These are phyloP conservation scores for Syzygium aromaticum DNA, from an alignment of 345 rosid species.

Conservation along the genomic window DNA sequence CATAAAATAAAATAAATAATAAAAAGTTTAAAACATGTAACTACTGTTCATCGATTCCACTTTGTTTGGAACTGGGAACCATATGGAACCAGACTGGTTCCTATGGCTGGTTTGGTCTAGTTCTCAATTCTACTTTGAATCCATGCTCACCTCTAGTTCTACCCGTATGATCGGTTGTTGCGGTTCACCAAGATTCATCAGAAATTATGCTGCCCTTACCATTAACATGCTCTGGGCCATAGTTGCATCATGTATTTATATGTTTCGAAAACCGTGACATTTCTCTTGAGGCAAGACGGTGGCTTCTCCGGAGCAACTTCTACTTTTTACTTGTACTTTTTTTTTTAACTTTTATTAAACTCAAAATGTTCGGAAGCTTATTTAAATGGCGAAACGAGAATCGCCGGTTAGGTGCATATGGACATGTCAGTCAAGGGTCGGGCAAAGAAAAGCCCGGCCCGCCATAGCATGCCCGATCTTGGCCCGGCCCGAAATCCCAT, in stretches of 20 bases:
- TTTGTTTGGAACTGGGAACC: no score
- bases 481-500: neutral
- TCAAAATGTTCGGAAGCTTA: neutral
- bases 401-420: neutral
- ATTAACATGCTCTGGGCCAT: neutral
- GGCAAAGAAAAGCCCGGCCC: neutral
- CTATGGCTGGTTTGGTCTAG: no score
- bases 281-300: neutral
- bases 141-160: no score
- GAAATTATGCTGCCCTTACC: neutral
- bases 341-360: neutral
- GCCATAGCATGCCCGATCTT: neutral
- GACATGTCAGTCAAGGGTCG: neutral
- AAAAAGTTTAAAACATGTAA: no score
- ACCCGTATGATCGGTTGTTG: neutral
- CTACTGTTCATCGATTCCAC: no score
- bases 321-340: neutral
- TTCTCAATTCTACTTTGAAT: no score
- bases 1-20: no score
- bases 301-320: accelerated
- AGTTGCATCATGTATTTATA: neutral
- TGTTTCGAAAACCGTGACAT: neutral
- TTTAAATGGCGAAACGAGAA: neutral
- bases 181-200: neutral
- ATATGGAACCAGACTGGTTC: no score